phyloP scores from a whole-genome alignment of 2,329 filamentous ascomycete genomes.

The Colletotrichum viniferum region DNA sequence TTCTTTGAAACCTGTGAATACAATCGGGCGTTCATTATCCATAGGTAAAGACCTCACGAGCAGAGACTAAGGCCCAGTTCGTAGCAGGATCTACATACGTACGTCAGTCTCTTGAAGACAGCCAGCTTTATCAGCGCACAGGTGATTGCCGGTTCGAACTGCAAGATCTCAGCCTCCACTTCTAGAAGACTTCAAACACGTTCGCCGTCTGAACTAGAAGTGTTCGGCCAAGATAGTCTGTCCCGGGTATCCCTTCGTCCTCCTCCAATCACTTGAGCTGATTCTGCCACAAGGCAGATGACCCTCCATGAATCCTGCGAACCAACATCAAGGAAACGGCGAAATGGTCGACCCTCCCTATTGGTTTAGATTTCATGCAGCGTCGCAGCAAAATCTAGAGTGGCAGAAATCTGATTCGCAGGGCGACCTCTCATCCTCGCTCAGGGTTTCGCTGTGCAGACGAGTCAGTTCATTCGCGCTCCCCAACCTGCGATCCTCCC shows the following conservation, averaged over 20 bases:
- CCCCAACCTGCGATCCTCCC: neutral
- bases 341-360: neutral
- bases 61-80: neutral
- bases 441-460: neutral
- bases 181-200: neutral
- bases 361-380: neutral
- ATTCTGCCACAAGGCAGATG: neutral
- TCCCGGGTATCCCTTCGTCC: neutral
- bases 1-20: neutral
- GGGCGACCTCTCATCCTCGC: neutral
- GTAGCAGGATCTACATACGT: neutral
- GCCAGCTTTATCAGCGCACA: neutral
- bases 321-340: neutral
- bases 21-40: neutral
- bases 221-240: neutral
- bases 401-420: neutral
- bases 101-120: neutral
- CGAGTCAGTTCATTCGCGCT: conserved; percentile 2
- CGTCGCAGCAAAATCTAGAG: neutral
- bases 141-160: neutral
- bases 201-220: neutral
- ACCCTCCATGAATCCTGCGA: neutral
- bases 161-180: neutral
- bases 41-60: neutral
- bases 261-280: neutral